Base-by-base conservation (phyloP, 2,329 filamentous ascomycete genomes). In the Periconia sp. region DNA sequence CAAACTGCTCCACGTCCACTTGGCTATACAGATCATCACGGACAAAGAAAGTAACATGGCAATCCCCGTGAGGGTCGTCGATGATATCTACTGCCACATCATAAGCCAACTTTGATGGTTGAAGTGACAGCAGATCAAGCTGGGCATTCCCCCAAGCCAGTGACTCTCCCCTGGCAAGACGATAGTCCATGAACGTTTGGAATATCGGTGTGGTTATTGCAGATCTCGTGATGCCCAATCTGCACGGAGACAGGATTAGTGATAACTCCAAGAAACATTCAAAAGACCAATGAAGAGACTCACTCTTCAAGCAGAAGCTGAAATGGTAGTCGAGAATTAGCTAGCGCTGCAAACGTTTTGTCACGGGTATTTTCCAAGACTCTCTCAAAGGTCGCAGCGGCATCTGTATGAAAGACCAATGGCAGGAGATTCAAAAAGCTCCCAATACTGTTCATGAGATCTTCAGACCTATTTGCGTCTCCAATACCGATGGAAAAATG, bases 161-260 rank as follows among this genome's bases (percentile, higher is more conserved):
- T n/a, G n/a, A n/a, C n/a, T n/a, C n/a, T n/a, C n/a, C n/a, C n/a
- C n/a, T n/a, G n/a, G n/a, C n/a, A n/a, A n/a, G n/a, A 5, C 74
- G 66, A 51, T 80, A 80, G 56, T 81, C 71, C 26, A 80, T 50
- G 15, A 74, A 70, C 1, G 61, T 69, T 52, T 83, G 80, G 63
- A 81, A 81, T 1, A 82, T 24, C 0, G 80, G 79, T 22, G 49
- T 72, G 36, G 73, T 51, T 0, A 61, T 45, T 0, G 69, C 41
- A 0, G 75, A 73, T 1, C 77, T 61, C 0, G 66, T 49, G 1
- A 76, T 65, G 3, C 66, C 57, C 1, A 82, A 59, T n/a, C n/a
- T n/a, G n/a, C n/a, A n/a, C n/a, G n/a, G n/a, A n/a, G n/a, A n/a
- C n/a, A n/a, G n/a, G n/a, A n/a, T n/a, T n/a, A n/a, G n/a, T n/a